Conservation (phyloP, 306 rosid genomes). For the Astragalus glycyphyllos region DNA sequence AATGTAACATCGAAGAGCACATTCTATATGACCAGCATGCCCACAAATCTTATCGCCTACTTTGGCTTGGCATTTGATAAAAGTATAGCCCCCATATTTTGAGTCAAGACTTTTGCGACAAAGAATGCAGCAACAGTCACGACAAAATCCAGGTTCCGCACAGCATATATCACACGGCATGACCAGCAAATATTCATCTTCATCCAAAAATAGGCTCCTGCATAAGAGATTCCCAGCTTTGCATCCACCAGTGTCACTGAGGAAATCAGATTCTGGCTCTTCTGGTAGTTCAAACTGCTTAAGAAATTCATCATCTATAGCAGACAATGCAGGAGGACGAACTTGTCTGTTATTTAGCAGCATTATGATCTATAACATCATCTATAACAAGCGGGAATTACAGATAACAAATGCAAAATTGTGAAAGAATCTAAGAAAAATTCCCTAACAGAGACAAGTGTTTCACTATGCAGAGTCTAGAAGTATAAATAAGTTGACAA, state of each 20-base stretch:
- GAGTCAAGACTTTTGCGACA: conserved; percentile 62
- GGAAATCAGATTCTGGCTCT: conserved; percentile 42
- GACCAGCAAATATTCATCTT: conserved; percentile 38
- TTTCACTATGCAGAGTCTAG: neutral
- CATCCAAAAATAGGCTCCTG: conserved; percentile 47
- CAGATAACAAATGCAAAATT: neutral
- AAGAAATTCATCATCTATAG: conserved; percentile 39
- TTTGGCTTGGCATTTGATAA: conserved; percentile 60
- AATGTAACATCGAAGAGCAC: conserved; percentile 64
- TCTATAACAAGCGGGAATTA: conserved; percentile 10
- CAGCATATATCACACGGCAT: conserved; percentile 83
- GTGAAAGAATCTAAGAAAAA: neutral
- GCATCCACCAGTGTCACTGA: conserved; percentile 49
- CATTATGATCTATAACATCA: neutral
- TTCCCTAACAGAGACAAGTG: neutral
- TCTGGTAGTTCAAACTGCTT: conserved; percentile 35
- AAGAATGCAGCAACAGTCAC: conserved; percentile 80
- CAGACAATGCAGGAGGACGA: conserved; percentile 31
- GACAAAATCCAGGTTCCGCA: conserved; percentile 67
- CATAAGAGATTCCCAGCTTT: conserved; percentile 70
- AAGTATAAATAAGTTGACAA: neutral
- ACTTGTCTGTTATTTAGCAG: neutral
- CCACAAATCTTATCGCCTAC: conserved; percentile 62
- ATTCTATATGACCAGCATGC: conserved; percentile 70
- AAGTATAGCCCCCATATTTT: conserved; percentile 60